Evolutionary conservation across 305 asterid genomes (phyloP).

Genomic region (Fraxinus floribunda): DNA sequence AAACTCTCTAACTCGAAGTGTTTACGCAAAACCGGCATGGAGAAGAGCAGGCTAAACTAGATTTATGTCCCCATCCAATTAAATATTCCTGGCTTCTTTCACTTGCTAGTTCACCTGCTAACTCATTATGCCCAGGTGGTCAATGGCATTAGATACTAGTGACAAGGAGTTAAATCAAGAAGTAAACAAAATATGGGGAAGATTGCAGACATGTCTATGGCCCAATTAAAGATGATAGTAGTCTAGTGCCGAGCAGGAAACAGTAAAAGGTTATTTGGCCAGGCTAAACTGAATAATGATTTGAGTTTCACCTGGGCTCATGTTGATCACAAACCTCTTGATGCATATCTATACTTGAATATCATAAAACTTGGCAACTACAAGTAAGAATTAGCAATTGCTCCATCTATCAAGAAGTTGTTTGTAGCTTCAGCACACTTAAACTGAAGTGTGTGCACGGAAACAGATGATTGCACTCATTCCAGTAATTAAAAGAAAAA

Average conservation of each 20-base stretch:
- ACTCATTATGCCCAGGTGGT: background rate
- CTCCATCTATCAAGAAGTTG: conserved; percentile 8
- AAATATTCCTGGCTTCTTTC: conserved; percentile 1
- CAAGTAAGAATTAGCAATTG: conserved; percentile 4
- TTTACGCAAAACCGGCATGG: conserved; percentile 2
- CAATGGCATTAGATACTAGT: background rate
- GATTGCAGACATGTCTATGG: background rate
- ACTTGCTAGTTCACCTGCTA: conserved; percentile 4
- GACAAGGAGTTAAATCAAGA: background rate
- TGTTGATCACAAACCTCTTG: background rate
- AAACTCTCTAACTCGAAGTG: background rate
- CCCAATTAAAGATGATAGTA: background rate
- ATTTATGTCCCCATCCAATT: conserved; percentile 1
- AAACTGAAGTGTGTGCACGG: background rate
- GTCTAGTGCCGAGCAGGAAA: background rate
- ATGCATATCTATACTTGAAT: background rate
- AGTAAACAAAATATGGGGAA: background rate
- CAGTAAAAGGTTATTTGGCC: background rate
- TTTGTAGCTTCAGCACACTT: background rate
- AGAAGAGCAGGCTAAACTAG: conserved; percentile 5
- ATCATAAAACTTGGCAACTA: conserved; percentile 15
- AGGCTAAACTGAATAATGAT: too few species aligned
- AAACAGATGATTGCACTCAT: conserved; percentile 2
- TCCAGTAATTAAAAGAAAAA: background rate
- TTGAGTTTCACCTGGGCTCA: background rate